Conservation (phyloP, 306 rosid genomes). For the Ziziphus jujuba region DNA sequence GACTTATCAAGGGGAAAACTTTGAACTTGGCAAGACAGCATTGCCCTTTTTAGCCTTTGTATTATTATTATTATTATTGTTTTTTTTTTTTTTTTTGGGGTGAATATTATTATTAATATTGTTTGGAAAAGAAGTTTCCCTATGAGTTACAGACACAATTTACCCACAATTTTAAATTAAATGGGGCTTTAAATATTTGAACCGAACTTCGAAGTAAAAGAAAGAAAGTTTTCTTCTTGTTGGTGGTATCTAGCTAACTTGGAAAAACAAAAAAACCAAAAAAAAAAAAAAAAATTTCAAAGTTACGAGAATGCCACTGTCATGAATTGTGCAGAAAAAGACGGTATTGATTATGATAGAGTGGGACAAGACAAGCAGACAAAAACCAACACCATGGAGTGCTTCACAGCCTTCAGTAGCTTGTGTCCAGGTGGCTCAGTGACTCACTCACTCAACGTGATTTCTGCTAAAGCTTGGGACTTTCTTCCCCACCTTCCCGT, state of each 20-base stretch:
- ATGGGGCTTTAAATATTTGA: too few species aligned
- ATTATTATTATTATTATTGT: too few species aligned
- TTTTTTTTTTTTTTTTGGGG: not conserved
- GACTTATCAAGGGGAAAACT: too few species aligned
- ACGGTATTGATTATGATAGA: conserved; percentile 23
- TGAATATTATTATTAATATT: too few species aligned
- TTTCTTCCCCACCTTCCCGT: conserved; percentile 25
- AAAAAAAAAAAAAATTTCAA: not conserved
- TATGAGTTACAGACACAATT: too few species aligned
- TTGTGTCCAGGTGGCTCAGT: conserved; percentile 8
- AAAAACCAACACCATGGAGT: conserved; percentile 21
- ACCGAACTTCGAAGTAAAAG: not conserved
- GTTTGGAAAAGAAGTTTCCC: not conserved
- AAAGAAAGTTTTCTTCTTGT: too few species aligned
- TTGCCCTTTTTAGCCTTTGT: too few species aligned
- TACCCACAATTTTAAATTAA: too few species aligned
- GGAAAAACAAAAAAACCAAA: not conserved
- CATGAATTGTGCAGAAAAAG: conserved; percentile 64
- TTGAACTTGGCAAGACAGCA: too few species aligned
- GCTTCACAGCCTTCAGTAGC: not conserved
- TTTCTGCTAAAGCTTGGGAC: conserved; percentile 30
- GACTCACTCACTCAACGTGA: conserved; percentile 31
- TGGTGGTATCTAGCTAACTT: not conserved
- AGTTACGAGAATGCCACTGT: conserved; percentile 18
- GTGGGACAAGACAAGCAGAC: conserved; percentile 30